These are phyloP conservation scores for Fusarium aywerte DNA, from an alignment of 2,329 filamentous ascomycete genomes.

Conservation along the genomic window DNA sequence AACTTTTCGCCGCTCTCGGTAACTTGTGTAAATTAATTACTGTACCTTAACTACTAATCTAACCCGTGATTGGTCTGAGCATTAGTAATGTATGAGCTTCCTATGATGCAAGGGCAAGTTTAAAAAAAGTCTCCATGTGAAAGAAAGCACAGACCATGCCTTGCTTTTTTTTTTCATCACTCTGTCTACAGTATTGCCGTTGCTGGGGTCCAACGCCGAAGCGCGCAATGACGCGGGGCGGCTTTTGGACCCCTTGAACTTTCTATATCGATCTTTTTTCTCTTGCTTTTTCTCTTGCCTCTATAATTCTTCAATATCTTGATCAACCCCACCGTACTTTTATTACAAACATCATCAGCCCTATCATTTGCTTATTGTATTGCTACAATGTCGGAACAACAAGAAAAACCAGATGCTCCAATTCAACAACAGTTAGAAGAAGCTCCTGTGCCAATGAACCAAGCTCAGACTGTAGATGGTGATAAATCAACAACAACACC, in stretches of 20 bases:
- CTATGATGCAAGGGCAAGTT: constrained; percentile 47
- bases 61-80: constrained; percentile 42
- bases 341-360: too few species aligned
- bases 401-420: constrained; percentile 5
- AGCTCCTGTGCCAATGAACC: not conserved
- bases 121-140: not conserved
- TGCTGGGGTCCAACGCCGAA: constrained; percentile 15
- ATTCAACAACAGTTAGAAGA: constrained; percentile 9
- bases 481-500: constrained; percentile 9
- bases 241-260: constrained; percentile 13
- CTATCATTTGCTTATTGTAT: not conserved
- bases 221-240: constrained; percentile 37
- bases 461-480: constrained; percentile 2
- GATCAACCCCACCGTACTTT: not conserved
- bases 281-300: not conserved
- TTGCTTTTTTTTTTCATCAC: not conserved
- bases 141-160: constrained; percentile 18
- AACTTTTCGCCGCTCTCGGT: constrained; percentile 47
- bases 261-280: constrained; percentile 9
- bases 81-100: constrained; percentile 50
- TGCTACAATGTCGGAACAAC: constrained; percentile 28
- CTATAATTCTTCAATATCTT: not conserved
- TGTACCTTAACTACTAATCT: constrained; percentile 3
- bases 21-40: too few species aligned
- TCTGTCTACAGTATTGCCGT: not conserved